These are phyloP conservation scores for Phlegmacium glaucopus DNA, from an alignment of 768 basidiomycete species.

Conservation along the genomic window DNA sequence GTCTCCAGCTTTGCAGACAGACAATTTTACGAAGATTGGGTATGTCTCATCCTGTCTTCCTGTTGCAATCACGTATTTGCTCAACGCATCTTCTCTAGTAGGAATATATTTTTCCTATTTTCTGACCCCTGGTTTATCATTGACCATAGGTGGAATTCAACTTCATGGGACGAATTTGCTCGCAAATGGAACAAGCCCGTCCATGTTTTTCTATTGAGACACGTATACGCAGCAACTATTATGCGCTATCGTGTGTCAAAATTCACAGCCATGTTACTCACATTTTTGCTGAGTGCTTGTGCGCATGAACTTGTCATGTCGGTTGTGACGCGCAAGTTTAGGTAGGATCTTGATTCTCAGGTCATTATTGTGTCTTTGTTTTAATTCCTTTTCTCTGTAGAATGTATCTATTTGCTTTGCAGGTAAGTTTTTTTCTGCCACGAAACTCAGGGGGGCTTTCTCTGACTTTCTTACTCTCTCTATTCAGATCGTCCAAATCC, in stretches of 20 bases:
- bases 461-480: constrained; percentile 9
- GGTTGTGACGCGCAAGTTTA: constrained; percentile 88
- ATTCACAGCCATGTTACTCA: constrained; percentile 83
- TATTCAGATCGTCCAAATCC: constrained; percentile 79
- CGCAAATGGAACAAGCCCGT: constrained; percentile 99
- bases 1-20: constrained; percentile 84
- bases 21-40: constrained; percentile 98
- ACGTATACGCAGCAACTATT: constrained; percentile 92
- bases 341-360: constrained; percentile 42
- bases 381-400: constrained; percentile 31
- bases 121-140: background rate
- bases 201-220: constrained; percentile 87
- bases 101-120: background rate
- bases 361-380: background rate
- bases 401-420: constrained; percentile 81
- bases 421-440: constrained; percentile 36
- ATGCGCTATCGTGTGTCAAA: constrained; percentile 71
- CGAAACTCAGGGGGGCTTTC: no score
- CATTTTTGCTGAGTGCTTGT: constrained; percentile 86
- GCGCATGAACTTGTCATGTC: constrained; percentile 97
- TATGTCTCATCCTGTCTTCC: constrained; percentile 23
- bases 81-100: constrained; percentile 10
- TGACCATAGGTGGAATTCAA: constrained; percentile 82
- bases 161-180: constrained; percentile 95
- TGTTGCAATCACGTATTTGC: background rate